Evolutionary conservation across 169 alveolate genomes (phyloP), one percentile per base, ranked within the genome.

Genomic region (Plasmodium malariae): DNA sequence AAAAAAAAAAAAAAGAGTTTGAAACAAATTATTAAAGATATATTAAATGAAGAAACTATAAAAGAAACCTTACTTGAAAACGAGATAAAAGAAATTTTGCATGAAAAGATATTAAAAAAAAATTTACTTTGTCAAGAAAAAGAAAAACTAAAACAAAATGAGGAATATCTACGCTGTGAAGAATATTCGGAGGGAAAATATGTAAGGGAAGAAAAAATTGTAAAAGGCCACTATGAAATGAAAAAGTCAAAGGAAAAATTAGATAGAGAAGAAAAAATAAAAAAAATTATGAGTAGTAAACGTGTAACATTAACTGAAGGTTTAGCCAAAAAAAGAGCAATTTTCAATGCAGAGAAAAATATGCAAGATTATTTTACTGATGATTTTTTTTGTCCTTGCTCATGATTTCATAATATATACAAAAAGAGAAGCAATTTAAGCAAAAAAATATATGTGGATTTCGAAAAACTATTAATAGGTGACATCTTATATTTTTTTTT

Each of bases 321-420:
- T 65, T 83, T 83, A 28, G 91, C 91, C 32, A 67, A 34, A 40
- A 83, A 37, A 67, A 65, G 91, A 54, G 85, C 80, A 67, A 17
- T 65, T 49, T 65, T 54, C 26, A 83, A 83, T 83, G 65, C 80
- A 19, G 65, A 32, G 26, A 55, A 83, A 83, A 68, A 32, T n/a
- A 17, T 5, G 21, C 32, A 17, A 14, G 48, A 83, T 5, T 21
- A 68, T 37, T n/a, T 43, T 51, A 67, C 54, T 48, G 72, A 83
- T 49, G 91, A 83, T 54, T 65, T 83, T 48, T 73, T 83, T 30
- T 60, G 40, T 37, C 32, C 68, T 17, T 67, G 83, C 59, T 65
- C 43, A 59, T 83, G 68, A 83, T 34, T 26, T 12, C 24, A 63
- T 65, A 21, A 32, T 71, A 78, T 37, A 36, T n/a, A 49, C 30